These are phyloP conservation scores for Aureobasidium vineae DNA, from an alignment of 2,329 filamentous ascomycete genomes.

Conservation along the genomic window DNA sequence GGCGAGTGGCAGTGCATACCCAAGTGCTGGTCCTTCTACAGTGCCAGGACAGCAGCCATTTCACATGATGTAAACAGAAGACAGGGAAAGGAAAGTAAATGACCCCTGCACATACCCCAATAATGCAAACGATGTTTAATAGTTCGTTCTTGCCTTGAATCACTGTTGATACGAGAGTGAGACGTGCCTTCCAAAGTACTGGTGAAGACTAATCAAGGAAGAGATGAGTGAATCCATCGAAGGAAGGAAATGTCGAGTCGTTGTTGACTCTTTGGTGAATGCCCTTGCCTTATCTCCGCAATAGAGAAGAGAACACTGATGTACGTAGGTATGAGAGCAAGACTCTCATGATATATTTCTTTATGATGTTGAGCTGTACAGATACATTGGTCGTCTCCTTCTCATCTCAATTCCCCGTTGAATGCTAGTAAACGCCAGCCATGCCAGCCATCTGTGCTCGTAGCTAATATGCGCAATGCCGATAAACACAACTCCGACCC, in stretches of 20 bases:
- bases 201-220: no score
- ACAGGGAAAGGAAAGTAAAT: background rate
- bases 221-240: no score
- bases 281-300: background rate
- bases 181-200: background rate
- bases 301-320: background rate
- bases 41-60: constrained; percentile 4
- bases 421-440: background rate
- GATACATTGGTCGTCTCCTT: no score
- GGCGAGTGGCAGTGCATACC: background rate
- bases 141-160: background rate
- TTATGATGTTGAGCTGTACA: no score
- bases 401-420: background rate
- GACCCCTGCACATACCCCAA: background rate
- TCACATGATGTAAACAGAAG: background rate
- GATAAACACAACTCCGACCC: background rate
- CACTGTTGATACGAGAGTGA: background rate
- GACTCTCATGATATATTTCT: no score
- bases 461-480: background rate
- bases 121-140: background rate
- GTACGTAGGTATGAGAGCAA: background rate
- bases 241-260: no score
- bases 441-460: background rate
- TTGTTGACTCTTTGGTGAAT: no score
- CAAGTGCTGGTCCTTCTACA: background rate